Conservation (phyloP, 2,329 filamentous ascomycete species). For the Cladophialophora chaetospira region DNA sequence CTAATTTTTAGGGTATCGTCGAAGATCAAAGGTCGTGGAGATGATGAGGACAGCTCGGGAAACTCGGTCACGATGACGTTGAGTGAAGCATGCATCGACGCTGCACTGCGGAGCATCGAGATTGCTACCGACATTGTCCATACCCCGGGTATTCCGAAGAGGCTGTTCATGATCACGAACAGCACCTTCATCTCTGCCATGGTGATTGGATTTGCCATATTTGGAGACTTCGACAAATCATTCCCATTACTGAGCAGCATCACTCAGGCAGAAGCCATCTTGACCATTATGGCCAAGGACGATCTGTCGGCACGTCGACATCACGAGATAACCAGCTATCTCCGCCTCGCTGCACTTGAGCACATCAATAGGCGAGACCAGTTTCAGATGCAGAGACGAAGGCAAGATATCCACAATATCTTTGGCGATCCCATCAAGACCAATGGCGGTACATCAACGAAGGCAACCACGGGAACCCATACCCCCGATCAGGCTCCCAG, state of each 20-base stretch:
- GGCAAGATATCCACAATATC: constrained; percentile 46
- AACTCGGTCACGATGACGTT: constrained; percentile 32
- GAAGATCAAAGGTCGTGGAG: constrained; percentile 28
- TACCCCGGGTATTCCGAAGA: constrained; percentile 29
- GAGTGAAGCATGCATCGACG: constrained; percentile 47
- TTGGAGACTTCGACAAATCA: constrained; percentile 34
- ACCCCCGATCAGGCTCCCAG: constrained; percentile 11
- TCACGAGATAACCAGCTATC: constrained; percentile 43
- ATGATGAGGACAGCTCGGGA: constrained; percentile 22
- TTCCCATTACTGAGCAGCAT: constrained; percentile 35
- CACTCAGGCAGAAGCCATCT: constrained; percentile 31
- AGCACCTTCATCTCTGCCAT: constrained; percentile 32
- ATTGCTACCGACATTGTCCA: constrained; percentile 34
- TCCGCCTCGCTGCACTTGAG: constrained; percentile 42
- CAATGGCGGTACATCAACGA: constrained; percentile 8
- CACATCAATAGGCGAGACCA: constrained; percentile 42
- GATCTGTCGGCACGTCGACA: constrained; percentile 31
- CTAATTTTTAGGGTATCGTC: constrained; percentile 54
- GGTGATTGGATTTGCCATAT: constrained; percentile 35
- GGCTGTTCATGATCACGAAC: constrained; percentile 33
- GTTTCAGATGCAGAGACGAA: constrained; percentile 43
- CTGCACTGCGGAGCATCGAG: constrained; percentile 41
- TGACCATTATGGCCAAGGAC: constrained; percentile 31
- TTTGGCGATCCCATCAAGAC: constrained; percentile 39
- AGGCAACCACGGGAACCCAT: constrained; percentile 16